Evolutionary conservation across 2,329 filamentous ascomycete genomes (phyloP).

Genomic region (Alternaria metachromatica): DNA sequence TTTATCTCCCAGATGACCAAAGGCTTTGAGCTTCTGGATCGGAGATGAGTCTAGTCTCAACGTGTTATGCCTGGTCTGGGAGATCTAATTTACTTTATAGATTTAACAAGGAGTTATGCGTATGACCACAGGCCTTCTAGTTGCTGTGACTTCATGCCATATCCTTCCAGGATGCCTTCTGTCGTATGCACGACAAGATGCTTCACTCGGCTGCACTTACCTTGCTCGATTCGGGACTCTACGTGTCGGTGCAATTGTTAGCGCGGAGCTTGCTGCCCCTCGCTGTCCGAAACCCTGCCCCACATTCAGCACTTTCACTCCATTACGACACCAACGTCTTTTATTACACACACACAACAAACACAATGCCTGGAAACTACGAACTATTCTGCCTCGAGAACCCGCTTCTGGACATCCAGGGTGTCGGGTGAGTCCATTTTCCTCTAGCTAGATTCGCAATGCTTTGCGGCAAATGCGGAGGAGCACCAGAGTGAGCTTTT

Average conservation of each 20-base stretch:
- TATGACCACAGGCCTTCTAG: neutral
- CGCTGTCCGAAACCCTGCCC: conserved; percentile 25
- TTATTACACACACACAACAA: conserved; percentile 9
- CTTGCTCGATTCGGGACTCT: neutral
- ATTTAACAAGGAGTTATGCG: neutral
- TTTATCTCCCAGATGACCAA: neutral
- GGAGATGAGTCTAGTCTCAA: neutral
- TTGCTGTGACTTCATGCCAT: neutral
- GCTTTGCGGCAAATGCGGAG: conserved; percentile 1
- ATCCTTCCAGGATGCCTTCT: neutral
- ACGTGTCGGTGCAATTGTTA: conserved; percentile 12
- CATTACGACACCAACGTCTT: conserved; percentile 15
- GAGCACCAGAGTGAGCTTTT: conserved; percentile 19
- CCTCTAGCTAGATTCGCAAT: neutral
- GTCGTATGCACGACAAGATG: neutral
- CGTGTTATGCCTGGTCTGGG: neutral
- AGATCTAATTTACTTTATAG: neutral
- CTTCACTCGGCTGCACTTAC: conserved; percentile 9
- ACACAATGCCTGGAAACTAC: conserved; percentile 82
- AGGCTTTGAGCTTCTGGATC: neutral
- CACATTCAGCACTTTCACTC: conserved; percentile 23
- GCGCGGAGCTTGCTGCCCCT: conserved; percentile 22
- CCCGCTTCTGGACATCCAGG: conserved; percentile 97
- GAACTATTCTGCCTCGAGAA: conserved; percentile 95
- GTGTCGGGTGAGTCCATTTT: conserved; percentile 62